Conservation (phyloP, 2,329 filamentous ascomycete genomes). For the Pseudogymnoascus sp. region DNA sequence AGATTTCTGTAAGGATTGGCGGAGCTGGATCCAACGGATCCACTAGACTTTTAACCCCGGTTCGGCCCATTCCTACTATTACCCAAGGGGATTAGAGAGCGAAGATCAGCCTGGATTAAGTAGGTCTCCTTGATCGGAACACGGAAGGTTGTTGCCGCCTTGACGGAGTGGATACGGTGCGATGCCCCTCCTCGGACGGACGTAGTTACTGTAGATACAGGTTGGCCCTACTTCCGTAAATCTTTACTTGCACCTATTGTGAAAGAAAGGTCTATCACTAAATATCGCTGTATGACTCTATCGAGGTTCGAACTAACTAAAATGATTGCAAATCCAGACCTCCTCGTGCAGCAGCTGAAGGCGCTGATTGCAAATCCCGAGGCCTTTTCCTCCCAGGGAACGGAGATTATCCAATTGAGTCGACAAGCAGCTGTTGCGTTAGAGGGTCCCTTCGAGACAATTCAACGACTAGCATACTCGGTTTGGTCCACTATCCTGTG, state of each 20-base stretch:
- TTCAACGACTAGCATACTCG: not conserved
- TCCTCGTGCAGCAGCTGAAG: conserved; percentile 3
- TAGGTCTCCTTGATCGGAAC: not conserved
- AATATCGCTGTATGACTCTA: not conserved
- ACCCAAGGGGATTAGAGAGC: not conserved
- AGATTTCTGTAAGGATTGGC: not conserved
- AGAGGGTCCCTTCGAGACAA: not conserved
- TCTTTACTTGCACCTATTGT: not conserved
- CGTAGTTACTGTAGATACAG: not conserved
- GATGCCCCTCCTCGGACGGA: not conserved
- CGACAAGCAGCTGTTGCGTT: not conserved
- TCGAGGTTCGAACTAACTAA: not conserved
- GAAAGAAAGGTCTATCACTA: not conserved
- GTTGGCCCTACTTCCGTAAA: not conserved
- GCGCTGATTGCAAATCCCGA: not conserved
- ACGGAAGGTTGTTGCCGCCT: not conserved
- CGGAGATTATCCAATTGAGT: not conserved
- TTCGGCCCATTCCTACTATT: not conserved
- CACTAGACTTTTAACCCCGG: not conserved
- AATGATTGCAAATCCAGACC: not conserved
- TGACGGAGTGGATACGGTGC: not conserved
- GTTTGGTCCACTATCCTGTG: not conserved
- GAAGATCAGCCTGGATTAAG: not conserved
- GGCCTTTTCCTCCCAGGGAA: not conserved
- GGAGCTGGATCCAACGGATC: not conserved